A percentile compares a stretch with the other conserved stretches of the same genome.
phyloP scores from a whole-genome alignment of 2,329 filamentous ascomycete species.

The Sordariomycetes sp. region DNA sequence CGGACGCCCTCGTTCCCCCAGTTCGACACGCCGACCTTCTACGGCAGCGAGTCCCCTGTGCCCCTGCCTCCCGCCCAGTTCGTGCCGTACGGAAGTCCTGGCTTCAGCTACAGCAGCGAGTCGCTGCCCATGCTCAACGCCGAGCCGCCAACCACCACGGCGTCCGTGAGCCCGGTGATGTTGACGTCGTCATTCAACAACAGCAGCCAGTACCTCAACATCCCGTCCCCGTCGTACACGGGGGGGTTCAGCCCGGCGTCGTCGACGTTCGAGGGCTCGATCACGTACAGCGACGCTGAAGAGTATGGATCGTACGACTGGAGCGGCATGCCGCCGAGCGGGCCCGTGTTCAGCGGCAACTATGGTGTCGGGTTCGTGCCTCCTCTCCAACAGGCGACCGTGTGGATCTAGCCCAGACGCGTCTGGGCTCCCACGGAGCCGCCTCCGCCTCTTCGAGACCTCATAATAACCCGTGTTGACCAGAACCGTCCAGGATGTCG shows the following conservation, averaged over 20 bases:
- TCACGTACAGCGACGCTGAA: constrained; percentile 52
- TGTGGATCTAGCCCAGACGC: constrained; percentile 40
- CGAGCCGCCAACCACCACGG: constrained; percentile 38
- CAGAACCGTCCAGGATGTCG: background rate
- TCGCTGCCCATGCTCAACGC: constrained; percentile 45
- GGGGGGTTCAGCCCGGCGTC: constrained; percentile 51
- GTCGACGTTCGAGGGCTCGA: constrained; percentile 51
- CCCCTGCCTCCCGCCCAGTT: constrained; percentile 32
- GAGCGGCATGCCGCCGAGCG: constrained; percentile 28
- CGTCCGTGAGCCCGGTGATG: constrained; percentile 20
- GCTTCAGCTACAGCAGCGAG: constrained; percentile 55
- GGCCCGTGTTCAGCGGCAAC: constrained; percentile 23
- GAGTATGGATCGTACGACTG: constrained; percentile 42
- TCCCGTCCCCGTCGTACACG: constrained; percentile 50
- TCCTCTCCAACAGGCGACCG: constrained; percentile 41
- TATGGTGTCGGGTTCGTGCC: constrained; percentile 47
- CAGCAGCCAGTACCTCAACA: constrained; percentile 47
- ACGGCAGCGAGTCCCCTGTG: constrained; percentile 29
- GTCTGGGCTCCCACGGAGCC: background rate
- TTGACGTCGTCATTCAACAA: constrained; percentile 43
- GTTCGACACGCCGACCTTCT: constrained; percentile 46
- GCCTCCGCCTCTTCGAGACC: background rate
- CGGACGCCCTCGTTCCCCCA: constrained; percentile 51
- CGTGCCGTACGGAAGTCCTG: constrained; percentile 42
- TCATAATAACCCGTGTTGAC: background rate